Conservation (phyloP, 1,139 yeast genomes). For the Magnusiomyces starmeri region DNA sequence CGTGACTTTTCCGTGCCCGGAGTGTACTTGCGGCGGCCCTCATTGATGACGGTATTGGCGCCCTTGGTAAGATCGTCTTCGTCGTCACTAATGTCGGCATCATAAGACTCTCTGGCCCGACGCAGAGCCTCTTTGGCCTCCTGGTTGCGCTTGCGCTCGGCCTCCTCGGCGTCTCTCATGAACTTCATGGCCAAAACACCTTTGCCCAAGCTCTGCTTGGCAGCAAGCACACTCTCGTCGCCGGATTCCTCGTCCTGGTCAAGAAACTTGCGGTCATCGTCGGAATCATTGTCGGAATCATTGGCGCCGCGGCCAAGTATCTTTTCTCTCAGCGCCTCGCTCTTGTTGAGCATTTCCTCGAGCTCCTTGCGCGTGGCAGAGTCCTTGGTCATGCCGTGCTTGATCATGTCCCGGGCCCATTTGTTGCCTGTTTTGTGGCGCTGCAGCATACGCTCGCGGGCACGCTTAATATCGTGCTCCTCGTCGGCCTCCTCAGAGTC, state of each 20-base stretch:
- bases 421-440: conserved; percentile 72
- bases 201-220: conserved; percentile 50
- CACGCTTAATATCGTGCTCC: conserved; percentile 70
- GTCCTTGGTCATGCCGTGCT: conserved; percentile 85
- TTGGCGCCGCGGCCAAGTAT: conserved; percentile 60
- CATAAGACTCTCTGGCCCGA: conserved; percentile 34
- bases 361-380: conserved; percentile 75
- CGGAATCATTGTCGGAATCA: conserved; percentile 36
- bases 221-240: conserved; percentile 32
- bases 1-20: conserved; percentile 53
- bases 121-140: conserved; percentile 18
- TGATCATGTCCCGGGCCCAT: conserved; percentile 90
- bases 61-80: conserved; percentile 37
- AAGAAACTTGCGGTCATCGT: conserved; percentile 14
- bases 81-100: conserved; percentile 24
- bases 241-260: conserved; percentile 30
- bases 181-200: conserved; percentile 92
- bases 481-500: conserved; percentile 42
- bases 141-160: conserved; percentile 20
- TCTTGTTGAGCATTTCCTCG: conserved; percentile 89
- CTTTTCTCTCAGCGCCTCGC: conserved; percentile 67
- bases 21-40: conserved; percentile 77
- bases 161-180: conserved; percentile 22
- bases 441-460: conserved; percentile 85
- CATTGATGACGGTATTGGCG: conserved; percentile 40